Conservation (phyloP, 257 asterid species). For the Echites panduratus region DNA sequence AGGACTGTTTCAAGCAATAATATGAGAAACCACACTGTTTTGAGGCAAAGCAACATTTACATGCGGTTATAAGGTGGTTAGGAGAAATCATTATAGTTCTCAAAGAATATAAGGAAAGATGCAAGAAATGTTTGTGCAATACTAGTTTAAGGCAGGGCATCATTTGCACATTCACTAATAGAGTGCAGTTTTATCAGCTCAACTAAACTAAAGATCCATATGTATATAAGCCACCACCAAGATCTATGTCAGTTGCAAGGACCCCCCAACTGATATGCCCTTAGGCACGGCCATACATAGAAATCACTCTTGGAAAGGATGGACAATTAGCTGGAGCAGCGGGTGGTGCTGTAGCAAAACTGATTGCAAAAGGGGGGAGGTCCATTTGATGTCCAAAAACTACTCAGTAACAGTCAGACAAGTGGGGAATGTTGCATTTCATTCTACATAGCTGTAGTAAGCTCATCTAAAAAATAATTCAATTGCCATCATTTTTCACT, state of each 20-base stretch:
- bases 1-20: neutral
- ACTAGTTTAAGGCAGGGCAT: neutral
- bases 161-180: neutral
- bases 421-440: no score
- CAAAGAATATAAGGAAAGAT: neutral
- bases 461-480: neutral
- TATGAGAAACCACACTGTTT: neutral
- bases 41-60: neutral
- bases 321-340: no score
- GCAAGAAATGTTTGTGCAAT: neutral
- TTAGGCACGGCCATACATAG: no score
- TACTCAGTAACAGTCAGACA: no score
- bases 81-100: neutral
- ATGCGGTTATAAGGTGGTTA: neutral
- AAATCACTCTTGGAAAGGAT: no score
- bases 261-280: no score
- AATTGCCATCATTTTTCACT: neutral
- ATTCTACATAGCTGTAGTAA: neutral
- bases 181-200: neutral
- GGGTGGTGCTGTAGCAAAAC: no score
- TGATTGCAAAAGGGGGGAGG: no score
- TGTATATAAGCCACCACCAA: neutral
- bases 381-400: no score
- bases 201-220: neutral
- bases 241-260: neutral